A percentile compares a stretch with the other conserved stretches of the same genome.
Conservation (phyloP, 495 filamentous ascomycete genomes). For the Podospora didyma region DNA sequence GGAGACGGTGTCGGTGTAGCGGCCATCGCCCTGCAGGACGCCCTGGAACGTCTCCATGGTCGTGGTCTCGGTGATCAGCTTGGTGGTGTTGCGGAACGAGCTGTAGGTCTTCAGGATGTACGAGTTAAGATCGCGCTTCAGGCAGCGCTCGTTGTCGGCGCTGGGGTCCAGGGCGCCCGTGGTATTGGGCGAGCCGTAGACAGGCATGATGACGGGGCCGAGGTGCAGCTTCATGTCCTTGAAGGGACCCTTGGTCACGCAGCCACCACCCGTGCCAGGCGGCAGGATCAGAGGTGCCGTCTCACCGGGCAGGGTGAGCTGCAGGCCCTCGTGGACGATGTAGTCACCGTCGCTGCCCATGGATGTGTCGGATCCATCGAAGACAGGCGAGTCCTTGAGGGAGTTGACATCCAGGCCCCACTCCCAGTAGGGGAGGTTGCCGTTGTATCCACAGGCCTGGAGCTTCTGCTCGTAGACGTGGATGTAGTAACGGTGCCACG, state of each 20-base stretch:
- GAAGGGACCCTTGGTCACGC: conserved; percentile 59
- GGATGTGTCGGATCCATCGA: conserved; percentile 57
- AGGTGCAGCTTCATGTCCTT: conserved; percentile 44
- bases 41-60: conserved; percentile 49
- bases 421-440: conserved; percentile 54
- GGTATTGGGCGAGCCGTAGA: conserved; percentile 23
- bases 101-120: conserved; percentile 35
- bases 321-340: conserved; percentile 25
- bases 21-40: conserved; percentile 43
- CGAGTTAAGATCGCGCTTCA: conserved; percentile 60
- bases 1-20: conserved; percentile 25
- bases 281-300: conserved; percentile 30
- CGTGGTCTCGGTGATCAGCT: conserved; percentile 38
- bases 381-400: conserved; percentile 53
- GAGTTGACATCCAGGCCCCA: conserved; percentile 51
- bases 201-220: conserved; percentile 43
- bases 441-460: conserved; percentile 64
- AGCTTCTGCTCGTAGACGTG: conserved; percentile 61
- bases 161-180: conserved; percentile 13
- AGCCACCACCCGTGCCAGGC: conserved; percentile 59
- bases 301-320: conserved; percentile 7
- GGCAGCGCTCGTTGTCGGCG: conserved; percentile 57
- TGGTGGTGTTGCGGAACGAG: conserved; percentile 38
- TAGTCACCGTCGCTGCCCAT: conserved; percentile 57
- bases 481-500: conserved; percentile 69